These are phyloP conservation scores for Spathaspora boniae DNA, from an alignment of 805 yeast genomes.

Conservation along the genomic window DNA sequence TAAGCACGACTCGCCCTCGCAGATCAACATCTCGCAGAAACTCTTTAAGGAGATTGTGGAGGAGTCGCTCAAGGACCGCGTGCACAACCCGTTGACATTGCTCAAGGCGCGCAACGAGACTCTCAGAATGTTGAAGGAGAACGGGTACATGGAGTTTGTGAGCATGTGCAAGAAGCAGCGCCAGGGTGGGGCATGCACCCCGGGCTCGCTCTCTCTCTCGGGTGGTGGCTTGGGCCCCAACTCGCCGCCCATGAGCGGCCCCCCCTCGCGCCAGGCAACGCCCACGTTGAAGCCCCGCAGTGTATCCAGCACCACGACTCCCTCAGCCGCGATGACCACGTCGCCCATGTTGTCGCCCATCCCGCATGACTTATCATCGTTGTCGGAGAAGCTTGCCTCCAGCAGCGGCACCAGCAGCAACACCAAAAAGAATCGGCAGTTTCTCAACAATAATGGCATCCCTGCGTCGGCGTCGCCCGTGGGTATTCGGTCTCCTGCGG, in stretches of 20 bases:
- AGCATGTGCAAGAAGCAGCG: slow-evolving; percentile 6
- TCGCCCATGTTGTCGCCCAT: slow-evolving; percentile 5
- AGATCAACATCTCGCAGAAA: slow-evolving; percentile 46
- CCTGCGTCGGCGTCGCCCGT: slow-evolving; percentile 1
- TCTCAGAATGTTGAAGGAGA: slow-evolving; percentile 31
- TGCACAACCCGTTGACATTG: slow-evolving; percentile 27
- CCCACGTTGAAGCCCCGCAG: not conserved
- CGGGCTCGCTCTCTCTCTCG: too few relatives aligned
- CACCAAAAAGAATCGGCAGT: not conserved
- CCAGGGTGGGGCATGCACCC: too few relatives aligned
- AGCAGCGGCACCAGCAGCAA: too few relatives aligned
- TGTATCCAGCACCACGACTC: not conserved
- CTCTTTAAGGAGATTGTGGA: slow-evolving; percentile 27
- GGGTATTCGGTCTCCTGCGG: too few relatives aligned
- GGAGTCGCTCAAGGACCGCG: slow-evolving; percentile 12
- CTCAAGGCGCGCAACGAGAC: slow-evolving; percentile 29
- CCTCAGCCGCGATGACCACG: not conserved
- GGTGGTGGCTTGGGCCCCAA: too few relatives aligned
- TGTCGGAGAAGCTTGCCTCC: too few relatives aligned
- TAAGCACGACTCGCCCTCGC: slow-evolving; percentile 38
- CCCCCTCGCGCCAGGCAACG: too few relatives aligned
- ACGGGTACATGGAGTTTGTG: slow-evolving; percentile 22
- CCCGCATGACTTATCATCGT: too few relatives aligned
- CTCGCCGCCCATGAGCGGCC: too few relatives aligned
- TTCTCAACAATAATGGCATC: slow-evolving; percentile 3